Percentiles rank a stretch among this genome's conserved stretches.
Conservation (phyloP, 305 asterid species). For the Fraxinus sp. region DNA sequence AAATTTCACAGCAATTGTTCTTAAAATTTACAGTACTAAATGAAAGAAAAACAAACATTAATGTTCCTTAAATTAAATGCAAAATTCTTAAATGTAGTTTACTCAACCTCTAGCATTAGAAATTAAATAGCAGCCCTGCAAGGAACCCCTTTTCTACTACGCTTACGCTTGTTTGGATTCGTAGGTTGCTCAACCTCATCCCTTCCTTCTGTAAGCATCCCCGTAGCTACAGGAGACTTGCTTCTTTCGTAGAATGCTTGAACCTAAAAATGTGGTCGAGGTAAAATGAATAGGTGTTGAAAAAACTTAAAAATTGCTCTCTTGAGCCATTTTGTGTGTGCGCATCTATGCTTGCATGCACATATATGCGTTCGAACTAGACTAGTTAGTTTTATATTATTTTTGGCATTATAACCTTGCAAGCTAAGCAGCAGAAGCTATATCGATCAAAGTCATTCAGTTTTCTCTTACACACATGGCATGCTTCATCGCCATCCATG, state of each 20-base stretch:
- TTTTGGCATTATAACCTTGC: slow-evolving; percentile 24
- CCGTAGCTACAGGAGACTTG: not conserved
- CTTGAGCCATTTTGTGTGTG: not conserved
- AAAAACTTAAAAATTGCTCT: not conserved
- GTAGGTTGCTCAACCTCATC: not conserved
- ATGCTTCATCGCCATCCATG: slow-evolving; percentile 23
- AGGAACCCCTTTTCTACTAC: slow-evolving; percentile 1
- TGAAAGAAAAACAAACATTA: not conserved
- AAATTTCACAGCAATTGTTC: not conserved
- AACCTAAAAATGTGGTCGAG: not conserved
- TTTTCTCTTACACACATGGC: slow-evolving; percentile 28
- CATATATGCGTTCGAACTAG: not conserved
- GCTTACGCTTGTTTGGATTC: slow-evolving; percentile 4
- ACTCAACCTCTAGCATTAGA: not conserved
- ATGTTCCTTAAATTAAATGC: not conserved
- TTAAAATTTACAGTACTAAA: not conserved
- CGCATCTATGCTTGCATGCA: not conserved
- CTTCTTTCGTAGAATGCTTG: not conserved
- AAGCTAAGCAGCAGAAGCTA: slow-evolving; percentile 31
- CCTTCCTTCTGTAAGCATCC: not conserved
- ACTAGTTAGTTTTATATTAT: not conserved
- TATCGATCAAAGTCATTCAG: slow-evolving; percentile 25
- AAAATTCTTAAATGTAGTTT: not conserved
- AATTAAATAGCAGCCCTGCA: not conserved
- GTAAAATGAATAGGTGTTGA: not conserved